Base-by-base conservation (phyloP, 2,329 filamentous ascomycete species). In the Seiridium cupressi region DNA sequence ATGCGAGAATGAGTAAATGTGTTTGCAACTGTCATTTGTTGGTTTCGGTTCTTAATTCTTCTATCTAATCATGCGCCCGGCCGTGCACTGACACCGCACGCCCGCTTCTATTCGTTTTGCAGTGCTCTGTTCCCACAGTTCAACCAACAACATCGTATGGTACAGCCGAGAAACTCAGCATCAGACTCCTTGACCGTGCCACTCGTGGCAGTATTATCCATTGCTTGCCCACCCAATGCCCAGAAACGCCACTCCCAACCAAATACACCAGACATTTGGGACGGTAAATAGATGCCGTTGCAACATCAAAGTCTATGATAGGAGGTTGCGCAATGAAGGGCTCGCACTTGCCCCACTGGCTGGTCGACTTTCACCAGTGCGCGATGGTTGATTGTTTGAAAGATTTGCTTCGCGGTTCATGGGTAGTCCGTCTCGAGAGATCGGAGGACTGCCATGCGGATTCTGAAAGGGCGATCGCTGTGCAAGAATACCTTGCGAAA, bases 261-360 rank as follows among this genome's bases (percentile, higher is more conserved):
- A 35, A 53, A 35, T 11, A 53, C 49, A 35, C 11, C 11, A 38
- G 32, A 53, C 49, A 53, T 36, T 38, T 34, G n/a, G 49, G 35
- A n/a, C 18, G 11, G 35, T 8, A 11, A 10, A 31, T n/a, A 36
- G 11, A 8, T 38, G 11, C 11, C 38, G 9, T 31, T 31, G 6
- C 35, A n/a, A 51, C 40, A 4, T 13, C 32, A 31, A 32, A 13
- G 18, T 55, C 66, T 61, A 92, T 53, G 86, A 89, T 58, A 93
- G 80, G 54, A 93, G 74, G 68, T 93, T 93, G 66, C 88, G 85
- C 62, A 93, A 73, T 8, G 90, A 92, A 9, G 90, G 89, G 69
- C 88, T 93, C 13, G 90, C 89, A 68, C 90, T 93, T 3, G 90
- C 90, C n/a, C 89, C 89, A 55, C 83, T 84, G 36, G 81, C 76